Evolutionary conservation across 371 early-diverging fungal genomes (phyloP), one percentile per base, ranked within the genome.

Genomic region (Haplosporangium sp.): DNA sequence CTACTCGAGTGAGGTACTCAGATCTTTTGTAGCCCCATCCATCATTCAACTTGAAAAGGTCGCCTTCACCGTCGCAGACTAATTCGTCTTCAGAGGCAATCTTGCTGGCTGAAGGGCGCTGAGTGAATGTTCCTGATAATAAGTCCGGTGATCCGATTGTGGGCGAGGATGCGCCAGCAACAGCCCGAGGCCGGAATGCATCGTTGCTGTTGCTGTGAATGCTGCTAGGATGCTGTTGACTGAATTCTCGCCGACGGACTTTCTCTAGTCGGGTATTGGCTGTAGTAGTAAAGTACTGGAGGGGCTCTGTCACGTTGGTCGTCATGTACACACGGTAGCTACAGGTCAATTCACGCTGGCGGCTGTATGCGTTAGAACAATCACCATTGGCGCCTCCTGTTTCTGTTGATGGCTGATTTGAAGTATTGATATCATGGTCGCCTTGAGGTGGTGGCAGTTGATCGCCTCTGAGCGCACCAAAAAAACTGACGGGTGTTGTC

Each of bases 301-400:
- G 72, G 0, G 72, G 72, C 46, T 77, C 79, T 7, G 55, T 42
- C 5, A 77, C 79, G 40, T 71, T 77, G 12, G 79, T 72, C 1
- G 79, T 77, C 79, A 77, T 77, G 36, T 71, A 77, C 46, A 77
- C 71, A 3, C 68, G 68, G 37, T 77, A 77, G 58, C 64, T 77
- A 50, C 55, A 71, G 1, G 51, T 55, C 38, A 77, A 56, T 4
- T 71, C 72, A 8, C 79, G 72, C 29, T 63, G 67, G 6, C 79
- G 79, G n/a, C 36, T 64, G 36, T 77, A 77, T 9, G 68, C 61
- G 37, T 72, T 64, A n/a, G 79, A 71, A 23, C 71, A 63, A 18
- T 76, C 77, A 0, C 67, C 71, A 20, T 46, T 52, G 5, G 45
- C 60, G 1, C 62, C 54, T 2, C 52, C 53, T 29, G 36, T 52